These are phyloP conservation scores for Sphaerostilbella broomeana DNA, from an alignment of 2,329 filamentous ascomycete genomes.

Conservation along the genomic window DNA sequence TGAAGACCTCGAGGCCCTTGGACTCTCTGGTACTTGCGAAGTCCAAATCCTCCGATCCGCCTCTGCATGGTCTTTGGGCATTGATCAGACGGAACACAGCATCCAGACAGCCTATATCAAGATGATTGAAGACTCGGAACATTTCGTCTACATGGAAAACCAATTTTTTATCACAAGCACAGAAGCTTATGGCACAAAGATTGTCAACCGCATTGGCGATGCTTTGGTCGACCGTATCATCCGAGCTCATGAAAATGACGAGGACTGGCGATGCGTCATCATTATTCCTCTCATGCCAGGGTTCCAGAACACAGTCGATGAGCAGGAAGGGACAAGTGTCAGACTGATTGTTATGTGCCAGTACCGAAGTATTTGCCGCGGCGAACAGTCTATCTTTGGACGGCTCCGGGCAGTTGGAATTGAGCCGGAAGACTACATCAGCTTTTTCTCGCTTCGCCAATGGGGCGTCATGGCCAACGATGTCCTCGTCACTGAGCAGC, in stretches of 20 bases:
- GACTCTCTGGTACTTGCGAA: constrained; percentile 89
- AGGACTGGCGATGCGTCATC: constrained; percentile 86
- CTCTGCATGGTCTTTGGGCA: constrained; percentile 84
- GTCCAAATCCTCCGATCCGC: constrained; percentile 93
- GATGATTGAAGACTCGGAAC: constrained; percentile 89
- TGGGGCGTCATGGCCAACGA: constrained; percentile 90
- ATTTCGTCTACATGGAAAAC: constrained; percentile 98
- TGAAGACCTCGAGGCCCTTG: constrained; percentile 78
- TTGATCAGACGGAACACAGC: constrained; percentile 81
- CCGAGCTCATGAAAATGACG: constrained; percentile 71
- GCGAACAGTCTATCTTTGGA: constrained; percentile 86
- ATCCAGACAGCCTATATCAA: constrained; percentile 95
- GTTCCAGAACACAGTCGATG: constrained; percentile 93
- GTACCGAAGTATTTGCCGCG: constrained; percentile 90
- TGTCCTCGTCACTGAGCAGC: constrained; percentile 82
- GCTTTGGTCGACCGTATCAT: constrained; percentile 89
- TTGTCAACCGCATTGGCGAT: constrained; percentile 90
- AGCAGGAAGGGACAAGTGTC: constrained; percentile 89
- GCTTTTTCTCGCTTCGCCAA: constrained; percentile 85
- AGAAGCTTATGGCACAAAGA: constrained; percentile 77
- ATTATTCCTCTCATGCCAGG: constrained; percentile 96
- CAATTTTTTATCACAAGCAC: constrained; percentile 97
- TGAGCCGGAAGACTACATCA: constrained; percentile 90
- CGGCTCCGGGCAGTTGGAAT: constrained; percentile 72
- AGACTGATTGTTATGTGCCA: constrained; percentile 96